Evolutionary conservation across 306 rosid species (phyloP).

Genomic region (Citrullus amarus): DNA sequence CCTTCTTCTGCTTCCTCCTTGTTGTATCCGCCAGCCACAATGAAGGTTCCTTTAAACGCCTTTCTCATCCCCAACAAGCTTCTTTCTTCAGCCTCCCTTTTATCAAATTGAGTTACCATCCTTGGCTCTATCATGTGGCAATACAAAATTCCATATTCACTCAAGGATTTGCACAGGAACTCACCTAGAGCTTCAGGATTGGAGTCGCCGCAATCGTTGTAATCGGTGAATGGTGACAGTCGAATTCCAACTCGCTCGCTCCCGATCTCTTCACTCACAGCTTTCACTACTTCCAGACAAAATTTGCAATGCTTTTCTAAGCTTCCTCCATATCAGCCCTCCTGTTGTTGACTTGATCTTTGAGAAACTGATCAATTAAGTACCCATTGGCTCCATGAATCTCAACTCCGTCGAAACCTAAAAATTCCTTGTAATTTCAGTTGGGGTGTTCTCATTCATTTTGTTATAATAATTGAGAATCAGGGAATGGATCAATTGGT

Average conservation of each 20-base stretch:
- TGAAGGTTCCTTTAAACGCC: constrained; percentile 17
- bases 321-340: constrained; percentile 61
- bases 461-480: no score
- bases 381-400: constrained; percentile 63
- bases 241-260: constrained; percentile 52
- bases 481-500: neutral
- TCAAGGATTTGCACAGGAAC: constrained; percentile 37
- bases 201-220: constrained; percentile 35
- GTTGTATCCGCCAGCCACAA: constrained; percentile 9
- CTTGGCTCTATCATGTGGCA: constrained; percentile 71
- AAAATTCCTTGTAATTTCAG: neutral
- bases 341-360: constrained; percentile 47
- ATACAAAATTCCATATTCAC: constrained; percentile 33
- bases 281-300: constrained; percentile 41
- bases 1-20: constrained; percentile 12
- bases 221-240: constrained; percentile 45
- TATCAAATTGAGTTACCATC: constrained; percentile 25
- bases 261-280: constrained; percentile 40
- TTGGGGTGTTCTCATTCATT: neutral
- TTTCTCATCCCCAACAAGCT: constrained; percentile 29
- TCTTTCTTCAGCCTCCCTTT: neutral
- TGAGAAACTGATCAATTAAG: constrained; percentile 51
- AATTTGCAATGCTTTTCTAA: constrained; percentile 53
- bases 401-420: constrained; percentile 74
- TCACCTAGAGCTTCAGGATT: constrained; percentile 32